Evolutionary conservation across 768 basidiomycete genomes (phyloP), one percentile per base, ranked within the genome.

Genomic region (Hericium erinaceus): DNA sequence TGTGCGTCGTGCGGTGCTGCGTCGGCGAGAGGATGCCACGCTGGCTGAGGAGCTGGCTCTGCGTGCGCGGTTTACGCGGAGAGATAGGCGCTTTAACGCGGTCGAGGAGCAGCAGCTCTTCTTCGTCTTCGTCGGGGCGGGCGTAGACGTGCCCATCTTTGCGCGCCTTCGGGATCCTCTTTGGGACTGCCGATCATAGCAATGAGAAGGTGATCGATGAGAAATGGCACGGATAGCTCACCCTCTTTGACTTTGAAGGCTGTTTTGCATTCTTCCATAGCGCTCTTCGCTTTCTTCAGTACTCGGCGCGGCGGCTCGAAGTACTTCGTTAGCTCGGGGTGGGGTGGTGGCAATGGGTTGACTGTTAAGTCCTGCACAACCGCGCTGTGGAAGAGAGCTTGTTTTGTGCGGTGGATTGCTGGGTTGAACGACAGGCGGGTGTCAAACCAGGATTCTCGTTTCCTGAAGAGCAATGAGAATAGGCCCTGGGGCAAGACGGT

Each of bases 351-450:
- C 9, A 95, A 77, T 0, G 92, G 92, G 56, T 91, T 76, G 7
- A 75, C 75, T 20, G 75, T 70, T n/a, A 95, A 69, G 66, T 97
- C 89, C 2, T 80, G 73, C 18, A 87, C 84, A 10, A 92, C 78
- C 2, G 92, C 92, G 53, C 80, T 80, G 66, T 97, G 95, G 70
- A 95, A 91, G 64, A 93, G 83, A 12, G 94, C 94, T 74, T 97
- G 93, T 68, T 95, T 95, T 57, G 86, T 79, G 54, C 95, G 85
- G 65, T 99, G 95, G 37, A 97, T 77, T 3, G 89, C 82, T 1
- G 95, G 94, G 64, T 95, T 97, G 70, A 81, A 97, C 1, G 94
- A 91, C 1, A 84, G 72, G 3, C 76, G 73, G 0, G 86, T 78
- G 58, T 87, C 82, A 66, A 87, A 95, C 92, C 92, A 98, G 3